These are phyloP conservation scores for Ilyonectria destructans DNA, from an alignment of 2,329 filamentous ascomycete genomes.

Conservation along the genomic window DNA sequence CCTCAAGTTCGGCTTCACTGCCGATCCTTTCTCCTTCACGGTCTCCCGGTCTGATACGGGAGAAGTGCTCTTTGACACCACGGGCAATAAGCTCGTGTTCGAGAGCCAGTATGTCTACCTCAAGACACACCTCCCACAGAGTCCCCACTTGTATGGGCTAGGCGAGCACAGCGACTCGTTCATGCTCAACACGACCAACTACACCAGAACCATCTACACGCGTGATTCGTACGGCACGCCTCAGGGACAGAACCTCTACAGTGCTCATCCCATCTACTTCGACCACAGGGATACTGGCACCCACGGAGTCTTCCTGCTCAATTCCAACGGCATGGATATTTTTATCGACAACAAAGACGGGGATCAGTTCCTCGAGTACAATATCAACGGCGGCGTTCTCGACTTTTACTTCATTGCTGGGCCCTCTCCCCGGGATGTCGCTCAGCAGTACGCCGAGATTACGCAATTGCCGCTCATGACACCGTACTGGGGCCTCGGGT, in stretches of 20 bases:
- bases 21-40: constrained; percentile 77
- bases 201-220: constrained; percentile 76
- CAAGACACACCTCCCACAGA: constrained; percentile 77
- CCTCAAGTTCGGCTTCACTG: constrained; percentile 63
- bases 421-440: constrained; percentile 71
- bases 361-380: constrained; percentile 84
- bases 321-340: constrained; percentile 85
- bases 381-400: constrained; percentile 82
- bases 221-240: constrained; percentile 73
- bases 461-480: constrained; percentile 73
- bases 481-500: constrained; percentile 76
- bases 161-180: constrained; percentile 85
- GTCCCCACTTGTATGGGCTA: constrained; percentile 83
- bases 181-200: constrained; percentile 76
- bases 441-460: constrained; percentile 72
- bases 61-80: constrained; percentile 79
- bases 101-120: constrained; percentile 85
- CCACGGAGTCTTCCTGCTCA: constrained; percentile 79
- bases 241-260: constrained; percentile 77
- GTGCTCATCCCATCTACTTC: constrained; percentile 82
- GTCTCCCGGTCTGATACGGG: constrained; percentile 62
- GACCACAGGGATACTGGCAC: constrained; percentile 75
- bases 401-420: constrained; percentile 80
- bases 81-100: constrained; percentile 78
- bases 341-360: constrained; percentile 75